These are phyloP conservation scores for Phytophthora boehmeriae DNA, from an alignment of 352 stramenopile species.

Conservation along the genomic window DNA sequence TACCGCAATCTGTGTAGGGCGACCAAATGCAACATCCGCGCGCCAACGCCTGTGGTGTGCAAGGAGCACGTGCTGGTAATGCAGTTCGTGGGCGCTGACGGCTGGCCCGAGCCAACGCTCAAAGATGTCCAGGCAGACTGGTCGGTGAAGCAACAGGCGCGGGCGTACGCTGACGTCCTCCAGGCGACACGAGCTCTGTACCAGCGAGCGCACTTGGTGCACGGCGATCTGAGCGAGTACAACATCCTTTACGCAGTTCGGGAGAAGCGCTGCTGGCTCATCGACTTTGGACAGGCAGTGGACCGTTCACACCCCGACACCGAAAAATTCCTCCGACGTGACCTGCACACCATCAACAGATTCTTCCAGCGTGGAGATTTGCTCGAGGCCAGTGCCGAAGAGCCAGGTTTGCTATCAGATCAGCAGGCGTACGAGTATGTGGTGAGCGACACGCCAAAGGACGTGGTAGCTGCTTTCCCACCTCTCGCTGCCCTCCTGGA, in stretches of 20 bases:
- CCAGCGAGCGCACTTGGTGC: constrained; percentile 60
- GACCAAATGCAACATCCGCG: constrained; percentile 49
- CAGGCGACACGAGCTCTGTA: constrained; percentile 52
- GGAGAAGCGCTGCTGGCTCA: constrained; percentile 81
- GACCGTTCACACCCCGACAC: constrained; percentile 80
- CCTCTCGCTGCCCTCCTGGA: constrained; percentile 42
- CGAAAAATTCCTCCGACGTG: constrained; percentile 65
- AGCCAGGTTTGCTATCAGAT: constrained; percentile 48
- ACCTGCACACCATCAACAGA: constrained; percentile 72
- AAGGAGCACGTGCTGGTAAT: constrained; percentile 81
- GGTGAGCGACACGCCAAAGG: constrained; percentile 31
- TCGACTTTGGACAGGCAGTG: constrained; percentile 93
- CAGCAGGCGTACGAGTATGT: constrained; percentile 54
- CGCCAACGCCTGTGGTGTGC: constrained; percentile 47
- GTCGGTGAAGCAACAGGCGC: constrained; percentile 56
- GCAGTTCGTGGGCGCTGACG: constrained; percentile 65
- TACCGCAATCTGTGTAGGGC: constrained; percentile 67
- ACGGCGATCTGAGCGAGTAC: constrained; percentile 85
- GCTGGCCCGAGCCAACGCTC: constrained; percentile 66
- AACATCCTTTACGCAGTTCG: constrained; percentile 84
- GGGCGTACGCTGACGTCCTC: constrained; percentile 63
- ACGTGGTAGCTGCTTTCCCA: constrained; percentile 34
- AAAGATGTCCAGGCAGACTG: constrained; percentile 56
- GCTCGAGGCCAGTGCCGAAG: constrained; percentile 34
- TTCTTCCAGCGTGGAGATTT: constrained; percentile 79